Evolutionary conservation across 2,329 filamentous ascomycete genomes (phyloP), one percentile per base, ranked within the genome.

Genomic region (Fusarium sp.): DNA sequence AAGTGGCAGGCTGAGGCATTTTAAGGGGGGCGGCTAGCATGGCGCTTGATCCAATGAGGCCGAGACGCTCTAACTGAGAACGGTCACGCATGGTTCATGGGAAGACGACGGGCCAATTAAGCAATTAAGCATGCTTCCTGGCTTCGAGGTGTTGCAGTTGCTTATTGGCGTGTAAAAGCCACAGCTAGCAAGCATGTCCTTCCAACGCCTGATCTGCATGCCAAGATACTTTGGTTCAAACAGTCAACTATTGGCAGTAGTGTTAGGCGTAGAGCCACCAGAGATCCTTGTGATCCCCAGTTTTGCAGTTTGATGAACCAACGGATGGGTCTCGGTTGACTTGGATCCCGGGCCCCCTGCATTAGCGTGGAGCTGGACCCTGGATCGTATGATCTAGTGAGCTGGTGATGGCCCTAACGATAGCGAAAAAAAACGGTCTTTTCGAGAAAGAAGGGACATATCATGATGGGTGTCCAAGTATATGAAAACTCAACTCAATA

Each of bases 101-200:
- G 50, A 32, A 54, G 27, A 54, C 50, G 50, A 54, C 27, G 50
- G 50, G 50, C 50, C 50, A 54, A 54, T 54, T 34, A 54, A 54
- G 50, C 50, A 54, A 54, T 54, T 54, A 54, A 54, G 50, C 50
- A 32, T 54, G 27, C 50, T 54, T 54, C 50, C 50, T 54, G 50
- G 50, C 27, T 9, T 20, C 27, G 18, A 54, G 50, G 18, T 30
- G 32, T 54, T 54, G 20, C 27, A 11, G 18, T 54, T 50, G 27
- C 50, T 20, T 34, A 54, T 34, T 54, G 50, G 27, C 18, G 18
- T 34, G 8, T 14, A 20, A 20, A 54, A 8, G 50, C 50, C 50
- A 54, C 50, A 54, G 50, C 50, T 54, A 54, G 50, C 27, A 32
- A 8, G 27, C 27, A 54, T 54, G 50, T 54, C 50, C 27, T 14